Evolutionary conservation across 2,329 filamentous ascomycete genomes (phyloP).

Genomic region (Fusarium brachygibbosum): DNA sequence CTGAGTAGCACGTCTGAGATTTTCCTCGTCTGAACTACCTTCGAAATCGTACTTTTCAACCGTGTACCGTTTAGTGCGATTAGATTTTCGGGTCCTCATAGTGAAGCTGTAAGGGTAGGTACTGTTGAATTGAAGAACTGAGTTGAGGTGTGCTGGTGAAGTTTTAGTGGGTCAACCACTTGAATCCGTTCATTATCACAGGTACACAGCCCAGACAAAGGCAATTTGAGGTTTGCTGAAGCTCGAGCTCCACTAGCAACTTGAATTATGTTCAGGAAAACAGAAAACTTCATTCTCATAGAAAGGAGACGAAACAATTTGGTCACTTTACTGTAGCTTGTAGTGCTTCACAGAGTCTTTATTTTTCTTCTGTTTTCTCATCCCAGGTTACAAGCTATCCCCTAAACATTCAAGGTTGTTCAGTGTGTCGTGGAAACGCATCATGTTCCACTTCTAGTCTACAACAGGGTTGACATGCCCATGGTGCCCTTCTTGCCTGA

Average conservation of each 20-base stretch:
- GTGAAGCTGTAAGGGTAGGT: conserved; percentile 10
- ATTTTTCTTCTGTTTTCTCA: not conserved
- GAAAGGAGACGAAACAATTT: not conserved
- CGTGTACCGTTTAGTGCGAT: conserved; percentile 54
- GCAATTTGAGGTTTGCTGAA: not conserved
- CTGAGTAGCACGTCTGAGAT: conserved; percentile 37
- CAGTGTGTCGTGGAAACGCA: not conserved
- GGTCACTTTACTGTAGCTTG: not conserved
- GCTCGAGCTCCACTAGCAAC: not conserved
- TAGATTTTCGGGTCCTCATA: conserved; percentile 57
- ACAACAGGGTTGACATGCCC: not conserved
- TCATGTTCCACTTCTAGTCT: not conserved
- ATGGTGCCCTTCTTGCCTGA: not conserved
- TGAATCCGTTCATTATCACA: too few species aligned
- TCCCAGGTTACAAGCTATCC: not conserved
- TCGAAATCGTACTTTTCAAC: conserved; percentile 55
- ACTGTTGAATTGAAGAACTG: conserved; percentile 8
- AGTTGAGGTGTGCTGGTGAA: conserved; percentile 20
- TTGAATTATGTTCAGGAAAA: not conserved
- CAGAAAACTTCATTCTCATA: not conserved
- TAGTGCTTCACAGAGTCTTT: not conserved
- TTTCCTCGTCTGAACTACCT: conserved; percentile 51
- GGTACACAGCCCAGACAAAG: too few species aligned
- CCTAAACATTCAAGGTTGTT: not conserved
- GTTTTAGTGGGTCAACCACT: conserved; percentile 31